These are phyloP conservation scores for Globisporangium solare DNA, from an alignment of 352 stramenopile genomes.

Conservation along the genomic window DNA sequence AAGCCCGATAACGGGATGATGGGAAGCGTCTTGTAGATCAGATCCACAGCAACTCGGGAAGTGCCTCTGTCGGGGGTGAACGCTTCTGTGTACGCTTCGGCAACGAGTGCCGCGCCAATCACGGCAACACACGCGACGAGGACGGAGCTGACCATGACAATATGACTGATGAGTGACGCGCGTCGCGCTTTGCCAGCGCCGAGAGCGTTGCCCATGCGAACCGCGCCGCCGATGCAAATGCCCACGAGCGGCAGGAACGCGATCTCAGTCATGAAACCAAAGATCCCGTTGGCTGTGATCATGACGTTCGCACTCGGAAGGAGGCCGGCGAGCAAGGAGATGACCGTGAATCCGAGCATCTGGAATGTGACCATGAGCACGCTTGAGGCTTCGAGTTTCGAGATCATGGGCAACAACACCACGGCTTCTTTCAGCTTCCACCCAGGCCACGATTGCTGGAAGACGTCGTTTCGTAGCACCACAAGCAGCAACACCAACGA, in stretches of 20 bases:
- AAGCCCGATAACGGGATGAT: slow-evolving; percentile 9
- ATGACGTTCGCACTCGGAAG: slow-evolving; percentile 18
- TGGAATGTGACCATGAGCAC: slow-evolving; percentile 16
- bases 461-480: slow-evolving; percentile 17
- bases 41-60: neutral
- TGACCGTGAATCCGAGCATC: slow-evolving; percentile 13
- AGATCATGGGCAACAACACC: slow-evolving; percentile 8
- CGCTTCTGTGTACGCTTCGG: slow-evolving; percentile 9
- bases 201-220: slow-evolving; percentile 22
- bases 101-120: slow-evolving; percentile 2
- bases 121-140: neutral
- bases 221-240: slow-evolving; percentile 18
- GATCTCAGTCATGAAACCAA: slow-evolving; percentile 15
- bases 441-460: slow-evolving; percentile 26
- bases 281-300: slow-evolving; percentile 25
- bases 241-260: slow-evolving; percentile 18
- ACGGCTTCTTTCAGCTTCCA: slow-evolving; percentile 19
- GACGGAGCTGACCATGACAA: slow-evolving; percentile 9
- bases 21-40: slow-evolving; percentile 5
- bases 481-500: slow-evolving; percentile 13
- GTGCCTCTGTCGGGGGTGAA: slow-evolving; percentile 10
- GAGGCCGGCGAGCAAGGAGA: slow-evolving; percentile 16
- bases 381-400: slow-evolving; percentile 10
- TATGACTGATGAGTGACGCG: slow-evolving; percentile 9
- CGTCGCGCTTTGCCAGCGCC: slow-evolving; percentile 16